Percentiles rank a stretch among this genome's conserved stretches.
phyloP scores from a whole-genome alignment of 1,139 yeast species.

The Geotrichum klebahnii region DNA sequence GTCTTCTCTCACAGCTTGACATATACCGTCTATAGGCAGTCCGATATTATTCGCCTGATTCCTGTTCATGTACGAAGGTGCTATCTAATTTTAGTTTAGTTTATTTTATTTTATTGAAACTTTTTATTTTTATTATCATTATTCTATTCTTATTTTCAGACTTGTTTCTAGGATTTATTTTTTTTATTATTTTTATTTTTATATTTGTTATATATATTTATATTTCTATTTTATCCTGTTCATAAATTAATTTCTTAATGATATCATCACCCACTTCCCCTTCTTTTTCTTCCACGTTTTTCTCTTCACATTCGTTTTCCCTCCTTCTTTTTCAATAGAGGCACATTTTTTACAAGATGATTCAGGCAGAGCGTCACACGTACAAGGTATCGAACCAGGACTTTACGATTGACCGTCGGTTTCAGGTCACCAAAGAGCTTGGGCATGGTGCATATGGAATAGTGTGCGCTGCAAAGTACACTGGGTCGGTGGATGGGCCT shows the following conservation, averaged over 20 bases:
- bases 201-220: not conserved
- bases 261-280: not conserved
- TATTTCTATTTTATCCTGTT: too few species aligned
- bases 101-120: constrained; percentile 15
- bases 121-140: constrained; percentile 6
- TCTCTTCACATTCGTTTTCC: not conserved
- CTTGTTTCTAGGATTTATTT: not conserved
- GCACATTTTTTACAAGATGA: constrained; percentile 13
- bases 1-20: too few species aligned
- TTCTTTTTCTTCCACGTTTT: not conserved
- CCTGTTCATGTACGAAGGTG: too few species aligned
- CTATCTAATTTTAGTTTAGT: not conserved
- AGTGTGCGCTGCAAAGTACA: constrained; percentile 86
- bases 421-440: constrained; percentile 37
- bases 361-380: constrained; percentile 24
- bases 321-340: too few species aligned
- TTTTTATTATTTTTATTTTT: not conserved
- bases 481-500: constrained; percentile 55
- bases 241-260: too few species aligned
- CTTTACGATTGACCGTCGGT: constrained; percentile 23
- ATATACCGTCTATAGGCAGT: too few species aligned
- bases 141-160: not conserved
- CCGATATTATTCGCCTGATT: too few species aligned
- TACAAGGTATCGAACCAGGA: constrained; percentile 24
- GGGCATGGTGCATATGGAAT: constrained; percentile 98